phyloP scores from a whole-genome alignment of 2,329 filamentous ascomycete species.

The Microcyclospora tardicrescens region DNA sequence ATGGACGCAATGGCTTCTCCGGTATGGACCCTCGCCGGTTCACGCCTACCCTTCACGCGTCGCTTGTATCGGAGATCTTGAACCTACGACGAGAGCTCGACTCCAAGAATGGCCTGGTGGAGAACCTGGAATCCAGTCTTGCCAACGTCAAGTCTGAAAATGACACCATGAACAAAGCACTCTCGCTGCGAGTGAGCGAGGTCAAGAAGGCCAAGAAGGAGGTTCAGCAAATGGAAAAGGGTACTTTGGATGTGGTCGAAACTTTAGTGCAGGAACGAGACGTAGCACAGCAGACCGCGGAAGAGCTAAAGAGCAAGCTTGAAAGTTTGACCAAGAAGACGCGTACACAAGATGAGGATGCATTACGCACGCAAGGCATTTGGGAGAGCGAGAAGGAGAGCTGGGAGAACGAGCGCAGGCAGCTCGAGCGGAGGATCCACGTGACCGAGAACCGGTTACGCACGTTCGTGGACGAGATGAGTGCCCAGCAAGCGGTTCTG shows the following conservation, averaged over 20 bases:
- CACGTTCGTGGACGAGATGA: slow-evolving; percentile 71
- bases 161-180: slow-evolving; percentile 51
- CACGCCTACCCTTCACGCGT: slow-evolving; percentile 89
- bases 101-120: slow-evolving; percentile 75
- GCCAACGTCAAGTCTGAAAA: slow-evolving; percentile 61
- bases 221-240: slow-evolving; percentile 73
- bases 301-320: slow-evolving; percentile 63
- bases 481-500: slow-evolving; percentile 47
- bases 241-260: slow-evolving; percentile 71
- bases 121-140: slow-evolving; percentile 64
- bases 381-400: slow-evolving; percentile 74
- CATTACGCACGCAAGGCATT: slow-evolving; percentile 59
- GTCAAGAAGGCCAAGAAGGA: slow-evolving; percentile 71
- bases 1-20: slow-evolving; percentile 42
- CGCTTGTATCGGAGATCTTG: slow-evolving; percentile 86
- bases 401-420: slow-evolving; percentile 75
- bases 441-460: slow-evolving; percentile 82
- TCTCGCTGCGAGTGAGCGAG: slow-evolving; percentile 59
- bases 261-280: slow-evolving; percentile 79
- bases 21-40: slow-evolving; percentile 83
- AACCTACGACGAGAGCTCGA: slow-evolving; percentile 79
- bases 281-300: slow-evolving; percentile 54
- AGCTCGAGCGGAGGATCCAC: slow-evolving; percentile 72
- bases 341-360: slow-evolving; percentile 70
- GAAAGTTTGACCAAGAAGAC: slow-evolving; percentile 67